Base-by-base conservation (phyloP, 108 stramenopile species). In the Stephanodiscus triporus region DNA sequence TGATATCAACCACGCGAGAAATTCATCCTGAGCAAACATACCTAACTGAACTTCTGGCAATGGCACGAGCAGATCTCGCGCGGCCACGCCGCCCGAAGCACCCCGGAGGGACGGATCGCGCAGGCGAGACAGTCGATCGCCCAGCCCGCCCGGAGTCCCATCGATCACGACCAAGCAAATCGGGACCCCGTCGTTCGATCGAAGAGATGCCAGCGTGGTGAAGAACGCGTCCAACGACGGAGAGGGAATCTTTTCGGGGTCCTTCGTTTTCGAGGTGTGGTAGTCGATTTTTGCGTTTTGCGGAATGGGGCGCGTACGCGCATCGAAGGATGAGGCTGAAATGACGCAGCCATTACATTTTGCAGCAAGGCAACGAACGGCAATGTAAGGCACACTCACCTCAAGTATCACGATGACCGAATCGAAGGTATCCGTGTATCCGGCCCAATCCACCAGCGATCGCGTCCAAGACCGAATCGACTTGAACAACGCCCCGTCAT, bases 401-500 rank as follows among this genome's bases (percentile, higher is more conserved):
- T 81, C 80, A 34, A 81, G 59, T 34, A 81, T 66, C 37, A 81
- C 80, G 62, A 75, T 55, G 53, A 81, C 70, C 9, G 73, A 73
- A 70, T 75, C 69, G 62, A 75, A 81, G 4, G 29, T 51, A 22
- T 72, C 71, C 4, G 73, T 74, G 32, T n/a, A 64, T 17, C 57
- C 38, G 4, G 68, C 68, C 80, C 80, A 81, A 19, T 81, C 80
- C 36, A 81, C 68, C 45, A 81, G 62, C 66, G 53, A 54, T 14
- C 61, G 55, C 2, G 68, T 73, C 67, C 73, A 81, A 0, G 57
- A 60, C 63, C 73, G 70, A n/a, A 75, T 54, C 27, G 72, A 81
- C 47, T 53, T 63, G 43, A 74, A 56, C 69, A 74, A 59, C 20
- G 43, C 57, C 22, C 70, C 78, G 51, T 72, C 45, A 26, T 48